Percentiles rank a stretch among this genome's conserved stretches.
Evolutionary conservation across 352 stramenopile genomes (phyloP).

Genomic region (Detonula confervacea): DNA sequence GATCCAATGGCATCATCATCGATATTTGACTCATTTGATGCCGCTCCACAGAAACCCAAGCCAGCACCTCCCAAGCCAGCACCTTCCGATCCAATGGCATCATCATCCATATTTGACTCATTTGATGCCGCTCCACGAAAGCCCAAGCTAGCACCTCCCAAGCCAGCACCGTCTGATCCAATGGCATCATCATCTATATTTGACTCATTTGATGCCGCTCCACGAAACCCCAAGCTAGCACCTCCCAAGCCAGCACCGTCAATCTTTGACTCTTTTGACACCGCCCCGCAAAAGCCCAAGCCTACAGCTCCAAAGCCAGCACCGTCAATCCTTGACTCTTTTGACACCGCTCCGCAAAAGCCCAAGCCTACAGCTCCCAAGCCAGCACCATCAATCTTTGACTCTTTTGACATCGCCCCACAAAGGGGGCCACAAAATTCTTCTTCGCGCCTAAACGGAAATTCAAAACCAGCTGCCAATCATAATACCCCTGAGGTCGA

Average conservation of each 20-base stretch:
- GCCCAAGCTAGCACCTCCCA: conserved; percentile 24
- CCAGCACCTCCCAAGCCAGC: conserved; percentile 15
- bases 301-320: not conserved
- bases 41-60: conserved; percentile 33
- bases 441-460: not conserved
- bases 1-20: conserved; percentile 60
- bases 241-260: conserved; percentile 35
- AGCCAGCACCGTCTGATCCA: conserved; percentile 11
- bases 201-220: conserved; percentile 60
- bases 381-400: conserved; percentile 56
- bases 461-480: conserved; percentile 1
- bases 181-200: conserved; percentile 74
- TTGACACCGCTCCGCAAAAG: conserved; percentile 41
- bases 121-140: conserved; percentile 52
- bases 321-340: conserved; percentile 65
- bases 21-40: conserved; percentile 77
- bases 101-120: conserved; percentile 63
- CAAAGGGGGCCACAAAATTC: conserved; percentile 9
- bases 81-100: conserved; percentile 29
- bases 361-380: conserved; percentile 15
- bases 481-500: conserved; percentile 24
- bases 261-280: conserved; percentile 74
- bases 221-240: conserved; percentile 38
- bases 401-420: conserved; percentile 48
- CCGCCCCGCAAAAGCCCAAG: conserved; percentile 39